Evolutionary conservation across 331 rosid genomes (phyloP), one percentile per base, ranked within the genome.

Genomic region (Malus hybrid): DNA sequence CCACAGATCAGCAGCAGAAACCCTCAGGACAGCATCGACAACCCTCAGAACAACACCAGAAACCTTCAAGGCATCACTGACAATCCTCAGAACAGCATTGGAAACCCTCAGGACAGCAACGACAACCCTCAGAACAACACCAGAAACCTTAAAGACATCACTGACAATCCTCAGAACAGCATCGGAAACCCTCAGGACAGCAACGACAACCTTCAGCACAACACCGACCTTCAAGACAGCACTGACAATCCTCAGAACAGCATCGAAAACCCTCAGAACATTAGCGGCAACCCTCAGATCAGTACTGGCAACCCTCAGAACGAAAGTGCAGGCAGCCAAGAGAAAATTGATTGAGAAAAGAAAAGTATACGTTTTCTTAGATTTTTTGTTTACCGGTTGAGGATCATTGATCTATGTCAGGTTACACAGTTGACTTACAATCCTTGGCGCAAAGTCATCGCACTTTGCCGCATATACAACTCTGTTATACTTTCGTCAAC

Each of bases 41-140:
- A 75, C 67, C 79, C 83, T 24, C 86, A 78, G 80, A 87, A 80
- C 48, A 86, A 86, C 70, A 48, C 48, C 46, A 76, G 77, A 66
- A 69, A 59, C 71, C 82, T 85, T 79, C 72, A 81, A 55, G 77
- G 80, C 20, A 19, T 76, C 71, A 76, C 78, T 11, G 80, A 73
- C 24, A 79, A 73, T 64, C 77, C 83, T 24, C 86, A 78, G 80
- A 87, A 78, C 42, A 86, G 85, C 73, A 48, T 46, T 31, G 76
- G 80, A 66, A 69, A 59, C 73, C 82, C 86, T 79, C 74, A 82
- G 50, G 77, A 81, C 67, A 10, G 72, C 24, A 24, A 24, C 24
- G 24, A 24, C 24, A 24, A 24, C 24, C 24, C 24, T 24, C 24
- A 24, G 24, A 24, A 24, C 24, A 24, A 24, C 24, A 24, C 24